Evolutionary conservation across 2,329 filamentous ascomycete species (phyloP).

Genomic region (Metarhizium humberi): DNA sequence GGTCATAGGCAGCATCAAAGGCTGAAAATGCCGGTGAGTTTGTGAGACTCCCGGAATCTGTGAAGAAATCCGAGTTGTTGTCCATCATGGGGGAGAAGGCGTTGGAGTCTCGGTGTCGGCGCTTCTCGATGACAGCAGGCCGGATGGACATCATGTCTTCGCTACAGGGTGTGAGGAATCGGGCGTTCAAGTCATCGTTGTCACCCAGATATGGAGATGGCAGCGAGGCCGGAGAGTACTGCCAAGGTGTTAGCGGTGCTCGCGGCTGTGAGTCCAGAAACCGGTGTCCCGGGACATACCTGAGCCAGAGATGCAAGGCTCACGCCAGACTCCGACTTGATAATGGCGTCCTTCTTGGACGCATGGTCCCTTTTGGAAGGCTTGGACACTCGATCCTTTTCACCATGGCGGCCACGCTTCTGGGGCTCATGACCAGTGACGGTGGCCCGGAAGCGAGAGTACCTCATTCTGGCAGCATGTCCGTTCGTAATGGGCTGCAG

Average conservation of each 20-base stretch:
- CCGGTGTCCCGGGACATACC: constrained; percentile 23
- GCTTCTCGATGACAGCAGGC: constrained; percentile 19
- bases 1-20: constrained; percentile 31
- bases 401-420: constrained; percentile 32
- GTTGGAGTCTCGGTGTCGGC: constrained; percentile 4
- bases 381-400: constrained; percentile 38
- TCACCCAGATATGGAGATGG: constrained; percentile 26
- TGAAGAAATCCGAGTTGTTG: constrained; percentile 18
- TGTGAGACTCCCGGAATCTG: constrained; percentile 17
- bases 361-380: constrained; percentile 24
- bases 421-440: constrained; percentile 39
- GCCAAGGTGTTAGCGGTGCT: constrained; percentile 18
- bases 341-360: constrained; percentile 23
- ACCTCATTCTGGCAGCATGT: constrained; percentile 52
- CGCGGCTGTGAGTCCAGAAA: constrained; percentile 21
- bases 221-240: constrained; percentile 30
- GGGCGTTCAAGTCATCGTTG: constrained; percentile 26
- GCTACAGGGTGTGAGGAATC: constrained; percentile 45
- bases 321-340: constrained; percentile 30
- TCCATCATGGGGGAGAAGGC: constrained; percentile 10
- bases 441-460: constrained; percentile 39
- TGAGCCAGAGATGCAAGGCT: constrained; percentile 20
- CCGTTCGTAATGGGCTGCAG: constrained; percentile 47
- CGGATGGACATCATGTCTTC: constrained; percentile 34
- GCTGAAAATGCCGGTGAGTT: constrained; percentile 27